These are phyloP conservation scores for Trichosanthes cucumerina DNA, from an alignment of 306 rosid genomes.

Conservation along the genomic window DNA sequence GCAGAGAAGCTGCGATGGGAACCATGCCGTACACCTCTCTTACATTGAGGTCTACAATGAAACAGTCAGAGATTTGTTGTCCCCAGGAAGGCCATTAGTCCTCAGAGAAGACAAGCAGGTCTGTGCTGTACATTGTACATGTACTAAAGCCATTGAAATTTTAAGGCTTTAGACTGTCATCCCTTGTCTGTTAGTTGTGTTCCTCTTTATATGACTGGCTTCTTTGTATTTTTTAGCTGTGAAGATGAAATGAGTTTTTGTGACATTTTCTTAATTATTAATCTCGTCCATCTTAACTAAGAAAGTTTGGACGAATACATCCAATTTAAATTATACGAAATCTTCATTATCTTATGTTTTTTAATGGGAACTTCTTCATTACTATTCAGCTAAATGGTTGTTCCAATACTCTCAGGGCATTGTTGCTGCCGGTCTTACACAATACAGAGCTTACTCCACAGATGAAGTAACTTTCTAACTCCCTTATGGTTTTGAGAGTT, in stretches of 20 bases:
- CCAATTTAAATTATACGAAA: not conserved
- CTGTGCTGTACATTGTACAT: not conserved
- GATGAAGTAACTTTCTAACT: constrained; percentile 58
- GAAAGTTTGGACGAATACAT: not conserved
- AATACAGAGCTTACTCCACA: constrained; percentile 89
- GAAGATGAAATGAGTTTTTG: not conserved
- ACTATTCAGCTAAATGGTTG: constrained; percentile 3
- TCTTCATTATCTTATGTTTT: not conserved
- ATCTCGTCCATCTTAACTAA: not conserved
- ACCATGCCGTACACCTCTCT: constrained; percentile 74
- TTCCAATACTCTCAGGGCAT: constrained; percentile 51
- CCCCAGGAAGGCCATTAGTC: constrained; percentile 91
- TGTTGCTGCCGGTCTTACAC: constrained; percentile 89
- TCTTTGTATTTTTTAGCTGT: not conserved
- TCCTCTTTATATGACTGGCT: not conserved
- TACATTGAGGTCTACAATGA: constrained; percentile 96
- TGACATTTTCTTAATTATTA: not conserved
- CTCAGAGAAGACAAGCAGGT: constrained; percentile 98
- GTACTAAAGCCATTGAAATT: not conserved
- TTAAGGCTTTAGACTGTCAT: not conserved
- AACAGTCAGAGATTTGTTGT: constrained; percentile 79
- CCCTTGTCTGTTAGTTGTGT: not conserved
- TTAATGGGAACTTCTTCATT: not conserved
- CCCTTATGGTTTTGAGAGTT: not conserved
- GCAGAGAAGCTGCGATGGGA: constrained; percentile 87